These are phyloP conservation scores for Penicillium cosmopolitanum DNA, from an alignment of 495 filamentous ascomycete species.

Conservation along the genomic window DNA sequence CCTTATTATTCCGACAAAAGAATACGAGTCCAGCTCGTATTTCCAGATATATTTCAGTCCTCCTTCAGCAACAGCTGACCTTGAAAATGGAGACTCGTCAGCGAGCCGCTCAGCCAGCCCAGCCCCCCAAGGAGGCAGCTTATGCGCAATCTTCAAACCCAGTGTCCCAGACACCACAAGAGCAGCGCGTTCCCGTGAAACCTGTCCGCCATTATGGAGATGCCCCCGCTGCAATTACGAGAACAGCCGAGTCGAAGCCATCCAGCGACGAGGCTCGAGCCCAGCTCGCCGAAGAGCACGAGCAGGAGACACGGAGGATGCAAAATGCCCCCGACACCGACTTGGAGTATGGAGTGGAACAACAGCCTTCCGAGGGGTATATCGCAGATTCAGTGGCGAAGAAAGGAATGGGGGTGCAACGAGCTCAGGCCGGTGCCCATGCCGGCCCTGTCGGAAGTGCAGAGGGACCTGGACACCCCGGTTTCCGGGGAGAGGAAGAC, in stretches of 20 bases:
- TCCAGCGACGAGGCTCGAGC: slow-evolving; percentile 39
- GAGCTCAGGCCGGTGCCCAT: slow-evolving; percentile 45
- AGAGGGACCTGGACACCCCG: slow-evolving; percentile 32
- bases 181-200: slow-evolving; percentile 42
- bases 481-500: slow-evolving; percentile 43
- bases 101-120: slow-evolving; percentile 32
- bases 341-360: slow-evolving; percentile 60
- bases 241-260: slow-evolving; percentile 43
- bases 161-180: slow-evolving; percentile 48
- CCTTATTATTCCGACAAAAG: not conserved
- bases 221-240: slow-evolving; percentile 39
- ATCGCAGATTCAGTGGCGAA: slow-evolving; percentile 53
- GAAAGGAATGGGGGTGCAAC: slow-evolving; percentile 37
- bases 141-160: slow-evolving; percentile 56
- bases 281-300: slow-evolving; percentile 20
- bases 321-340: slow-evolving; percentile 35
- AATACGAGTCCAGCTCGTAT: not conserved
- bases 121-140: slow-evolving; percentile 55
- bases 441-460: slow-evolving; percentile 39
- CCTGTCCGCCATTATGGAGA: slow-evolving; percentile 35
- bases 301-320: slow-evolving; percentile 18
- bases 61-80: not conserved
- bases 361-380: slow-evolving; percentile 55
- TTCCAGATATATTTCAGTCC: not conserved
- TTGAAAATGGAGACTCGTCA: slow-evolving; percentile 24